A percentile compares a stretch with the other conserved stretches of the same genome.
Conservation (phyloP, 352 stramenopile species). For the Pythium insidiosum region DNA sequence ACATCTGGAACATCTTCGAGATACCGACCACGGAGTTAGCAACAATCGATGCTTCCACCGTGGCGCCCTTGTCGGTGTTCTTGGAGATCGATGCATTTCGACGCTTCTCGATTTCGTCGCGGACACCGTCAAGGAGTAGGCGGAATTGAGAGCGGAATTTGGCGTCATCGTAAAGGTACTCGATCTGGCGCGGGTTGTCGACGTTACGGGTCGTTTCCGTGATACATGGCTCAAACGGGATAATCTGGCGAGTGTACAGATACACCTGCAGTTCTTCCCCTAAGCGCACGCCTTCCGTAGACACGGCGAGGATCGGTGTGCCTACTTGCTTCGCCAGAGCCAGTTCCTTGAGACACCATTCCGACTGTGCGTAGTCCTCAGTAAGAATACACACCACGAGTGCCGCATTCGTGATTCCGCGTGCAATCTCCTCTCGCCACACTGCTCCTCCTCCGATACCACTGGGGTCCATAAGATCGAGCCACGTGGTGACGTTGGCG, state of each 20-base stretch:
- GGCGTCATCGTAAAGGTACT: constrained; percentile 70
- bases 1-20: constrained; percentile 52
- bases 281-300: constrained; percentile 54
- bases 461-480: constrained; percentile 82
- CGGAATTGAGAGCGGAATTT: constrained; percentile 73
- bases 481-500: constrained; percentile 77
- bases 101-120: constrained; percentile 78
- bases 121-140: constrained; percentile 67
- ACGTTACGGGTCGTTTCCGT: constrained; percentile 37
- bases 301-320: constrained; percentile 70
- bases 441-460: constrained; percentile 75
- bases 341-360: constrained; percentile 83
- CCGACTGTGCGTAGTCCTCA: constrained; percentile 68
- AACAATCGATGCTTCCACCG: constrained; percentile 18
- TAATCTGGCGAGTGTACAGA: constrained; percentile 74
- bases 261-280: constrained; percentile 76
- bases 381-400: constrained; percentile 73
- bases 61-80: constrained; percentile 21
- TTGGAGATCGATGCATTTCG: constrained; percentile 31
- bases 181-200: constrained; percentile 54
- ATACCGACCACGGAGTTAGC: constrained; percentile 18
- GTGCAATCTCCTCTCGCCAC: constrained; percentile 76
- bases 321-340: constrained; percentile 74
- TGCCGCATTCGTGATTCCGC: constrained; percentile 67
- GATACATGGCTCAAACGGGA: constrained; percentile 70